Evolutionary conservation across 2,329 filamentous ascomycete genomes (phyloP).

Genomic region (Chaetomium strumarium): DNA sequence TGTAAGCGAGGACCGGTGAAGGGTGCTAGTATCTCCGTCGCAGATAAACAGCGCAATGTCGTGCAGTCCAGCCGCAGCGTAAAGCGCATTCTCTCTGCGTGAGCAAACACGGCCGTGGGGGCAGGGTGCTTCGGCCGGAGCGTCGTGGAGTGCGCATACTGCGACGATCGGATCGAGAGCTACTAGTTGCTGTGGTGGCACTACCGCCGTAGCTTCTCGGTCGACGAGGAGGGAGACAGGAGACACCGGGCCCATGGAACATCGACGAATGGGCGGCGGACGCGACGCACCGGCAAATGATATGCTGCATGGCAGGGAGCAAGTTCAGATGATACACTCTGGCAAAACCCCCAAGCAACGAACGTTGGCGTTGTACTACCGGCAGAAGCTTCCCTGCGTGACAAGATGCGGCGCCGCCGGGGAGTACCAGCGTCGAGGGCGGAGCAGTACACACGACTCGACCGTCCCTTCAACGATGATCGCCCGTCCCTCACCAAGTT

Average conservation of each 20-base stretch:
- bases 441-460: background rate
- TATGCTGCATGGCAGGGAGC: conserved; percentile 4
- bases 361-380: background rate
- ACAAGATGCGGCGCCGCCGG: background rate
- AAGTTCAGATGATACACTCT: background rate
- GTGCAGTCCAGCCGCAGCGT: background rate
- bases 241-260: background rate
- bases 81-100: background rate
- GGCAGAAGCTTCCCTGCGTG: background rate
- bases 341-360: background rate
- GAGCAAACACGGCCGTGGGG: background rate
- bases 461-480: background rate
- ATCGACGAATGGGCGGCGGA: conserved; percentile 4
- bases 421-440: background rate
- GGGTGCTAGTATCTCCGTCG: background rate
- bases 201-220: background rate
- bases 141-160: background rate
- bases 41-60: conserved; percentile 4
- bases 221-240: background rate
- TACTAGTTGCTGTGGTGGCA: conserved; percentile 13
- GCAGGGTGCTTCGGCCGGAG: conserved; percentile 14
- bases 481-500: background rate
- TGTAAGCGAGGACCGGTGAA: background rate
- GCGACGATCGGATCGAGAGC: background rate
- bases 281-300: background rate